Evolutionary conservation across 2,329 filamentous ascomycete genomes (phyloP).

Genomic region (Tolypocladium endophyticum): DNA sequence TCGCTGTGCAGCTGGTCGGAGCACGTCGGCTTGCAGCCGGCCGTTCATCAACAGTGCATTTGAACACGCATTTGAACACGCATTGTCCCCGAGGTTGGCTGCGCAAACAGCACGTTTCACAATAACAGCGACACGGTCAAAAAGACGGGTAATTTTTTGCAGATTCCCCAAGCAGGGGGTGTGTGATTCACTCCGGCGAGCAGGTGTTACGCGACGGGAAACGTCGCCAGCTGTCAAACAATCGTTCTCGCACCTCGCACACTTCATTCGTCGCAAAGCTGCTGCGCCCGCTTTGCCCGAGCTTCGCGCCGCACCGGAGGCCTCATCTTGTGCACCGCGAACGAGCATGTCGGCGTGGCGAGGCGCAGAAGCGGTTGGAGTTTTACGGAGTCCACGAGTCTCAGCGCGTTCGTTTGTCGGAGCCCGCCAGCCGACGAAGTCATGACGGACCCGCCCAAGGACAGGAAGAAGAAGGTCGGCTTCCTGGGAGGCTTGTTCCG

Average conservation of each 20-base stretch:
- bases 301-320: not conserved
- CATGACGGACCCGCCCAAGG: conserved; percentile 22
- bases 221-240: not conserved
- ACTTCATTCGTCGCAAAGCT: not conserved
- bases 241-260: not conserved
- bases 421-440: conserved; percentile 1
- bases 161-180: not conserved
- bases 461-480: conserved; percentile 26
- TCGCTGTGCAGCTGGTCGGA: not conserved
- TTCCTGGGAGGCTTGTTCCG: conserved; percentile 40
- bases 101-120: not conserved
- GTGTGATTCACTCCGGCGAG: not conserved
- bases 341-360: not conserved
- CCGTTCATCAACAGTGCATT: too few relatives aligned
- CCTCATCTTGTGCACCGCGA: not conserved
- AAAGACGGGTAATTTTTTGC: not conserved
- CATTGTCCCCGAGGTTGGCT: not conserved
- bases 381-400: not conserved
- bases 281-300: not conserved
- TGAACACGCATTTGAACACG: not conserved
- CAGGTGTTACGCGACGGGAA: not conserved
- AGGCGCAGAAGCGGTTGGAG: not conserved
- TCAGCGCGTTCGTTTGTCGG: not conserved
- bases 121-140: not conserved
- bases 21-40: not conserved